These are phyloP conservation scores for Ophiostoma piceae DNA, from an alignment of 2,329 filamentous ascomycete species.

Conservation along the genomic window DNA sequence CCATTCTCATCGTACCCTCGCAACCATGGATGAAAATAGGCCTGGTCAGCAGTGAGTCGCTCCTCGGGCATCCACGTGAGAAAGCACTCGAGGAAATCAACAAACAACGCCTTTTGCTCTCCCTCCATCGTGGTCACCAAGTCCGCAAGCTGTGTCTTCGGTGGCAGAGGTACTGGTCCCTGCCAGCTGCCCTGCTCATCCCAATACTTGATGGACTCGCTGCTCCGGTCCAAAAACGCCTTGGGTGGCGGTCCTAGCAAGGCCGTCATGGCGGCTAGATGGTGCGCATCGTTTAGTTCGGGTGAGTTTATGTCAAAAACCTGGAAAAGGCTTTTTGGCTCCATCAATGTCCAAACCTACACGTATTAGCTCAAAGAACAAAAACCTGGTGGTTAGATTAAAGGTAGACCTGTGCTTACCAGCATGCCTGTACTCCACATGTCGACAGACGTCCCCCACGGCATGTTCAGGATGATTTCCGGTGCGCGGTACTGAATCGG, in stretches of 20 bases:
- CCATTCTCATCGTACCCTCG: background rate
- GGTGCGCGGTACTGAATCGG: background rate
- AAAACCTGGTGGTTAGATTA: background rate
- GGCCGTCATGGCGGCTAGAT: background rate
- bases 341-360: background rate
- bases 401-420: background rate
- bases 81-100: background rate
- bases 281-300: background rate
- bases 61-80: background rate
- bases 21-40: conserved; percentile 5
- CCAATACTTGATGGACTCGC: background rate
- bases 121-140: background rate
- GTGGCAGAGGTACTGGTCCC: background rate
- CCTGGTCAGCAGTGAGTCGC: background rate
- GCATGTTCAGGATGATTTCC: background rate
- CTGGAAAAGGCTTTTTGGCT: background rate
- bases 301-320: background rate
- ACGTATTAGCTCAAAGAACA: background rate
- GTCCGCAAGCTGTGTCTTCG: background rate
- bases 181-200: conserved; percentile 5
- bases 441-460: background rate
- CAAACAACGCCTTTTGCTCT: background rate
- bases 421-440: background rate
- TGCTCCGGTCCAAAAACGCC: conserved; percentile 2
- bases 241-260: background rate